These are phyloP conservation scores for Monosporascus sp. DNA, from an alignment of 2,329 filamentous ascomycete genomes.

Conservation along the genomic window DNA sequence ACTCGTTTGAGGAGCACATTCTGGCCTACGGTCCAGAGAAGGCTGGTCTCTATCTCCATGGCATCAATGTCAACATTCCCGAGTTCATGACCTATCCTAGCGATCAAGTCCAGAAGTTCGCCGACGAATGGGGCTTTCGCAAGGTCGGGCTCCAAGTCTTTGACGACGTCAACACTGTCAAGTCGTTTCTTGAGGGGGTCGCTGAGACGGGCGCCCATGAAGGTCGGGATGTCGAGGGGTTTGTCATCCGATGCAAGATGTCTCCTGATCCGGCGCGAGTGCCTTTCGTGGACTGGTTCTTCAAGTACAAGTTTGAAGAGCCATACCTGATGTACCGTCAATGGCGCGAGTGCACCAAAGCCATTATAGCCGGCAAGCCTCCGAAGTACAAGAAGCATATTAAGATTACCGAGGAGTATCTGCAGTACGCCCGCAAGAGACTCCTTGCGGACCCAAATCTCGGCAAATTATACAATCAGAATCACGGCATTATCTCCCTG, in stretches of 20 bases:
- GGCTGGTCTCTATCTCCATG: slow-evolving; percentile 90
- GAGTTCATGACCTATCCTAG: slow-evolving; percentile 85
- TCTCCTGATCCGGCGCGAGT: slow-evolving; percentile 40
- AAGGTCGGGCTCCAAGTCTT: slow-evolving; percentile 78
- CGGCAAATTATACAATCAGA: slow-evolving; percentile 68
- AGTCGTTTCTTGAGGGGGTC: slow-evolving; percentile 73
- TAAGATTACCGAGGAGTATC: slow-evolving; percentile 86
- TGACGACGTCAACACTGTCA: slow-evolving; percentile 68
- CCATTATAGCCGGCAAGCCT: slow-evolving; percentile 68
- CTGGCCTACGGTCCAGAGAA: slow-evolving; percentile 77
- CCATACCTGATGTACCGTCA: slow-evolving; percentile 98
- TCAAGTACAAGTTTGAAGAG: slow-evolving; percentile 99
- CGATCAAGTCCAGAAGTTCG: slow-evolving; percentile 79
- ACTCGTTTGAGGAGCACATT: slow-evolving; percentile 94
- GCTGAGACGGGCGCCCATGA: slow-evolving; percentile 86
- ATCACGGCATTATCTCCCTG: slow-evolving; percentile 91
- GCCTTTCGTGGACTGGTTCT: slow-evolving; percentile 90
- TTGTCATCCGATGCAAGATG: slow-evolving; percentile 86
- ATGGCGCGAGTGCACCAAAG: slow-evolving; percentile 95
- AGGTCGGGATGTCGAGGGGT: slow-evolving; percentile 91
- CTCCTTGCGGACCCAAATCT: slow-evolving; percentile 64
- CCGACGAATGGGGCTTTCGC: slow-evolving; percentile 87
- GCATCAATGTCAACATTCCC: slow-evolving; percentile 92
- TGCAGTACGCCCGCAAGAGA: slow-evolving; percentile 71
- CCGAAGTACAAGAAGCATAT: slow-evolving; percentile 82